These are phyloP conservation scores for Cyclospora cayetanensis DNA, from an alignment of 169 alveolate genomes.

Conservation along the genomic window DNA sequence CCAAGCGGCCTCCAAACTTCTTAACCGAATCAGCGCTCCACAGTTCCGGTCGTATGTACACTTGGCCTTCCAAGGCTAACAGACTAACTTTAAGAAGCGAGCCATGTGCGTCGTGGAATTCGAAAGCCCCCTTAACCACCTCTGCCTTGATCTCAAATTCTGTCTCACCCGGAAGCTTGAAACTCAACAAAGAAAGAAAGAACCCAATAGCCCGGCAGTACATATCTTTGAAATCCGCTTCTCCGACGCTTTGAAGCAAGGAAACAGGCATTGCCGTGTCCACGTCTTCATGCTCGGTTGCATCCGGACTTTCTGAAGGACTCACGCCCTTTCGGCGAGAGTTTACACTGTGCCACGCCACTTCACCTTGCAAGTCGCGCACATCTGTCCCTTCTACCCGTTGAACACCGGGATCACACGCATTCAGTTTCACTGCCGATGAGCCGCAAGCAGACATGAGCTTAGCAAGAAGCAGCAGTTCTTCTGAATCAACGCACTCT, in stretches of 20 bases:
- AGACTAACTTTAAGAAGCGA: slow-evolving; percentile 62
- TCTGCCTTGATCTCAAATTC: slow-evolving; percentile 34
- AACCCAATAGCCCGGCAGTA: slow-evolving; percentile 20
- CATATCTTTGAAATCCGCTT: slow-evolving; percentile 58
- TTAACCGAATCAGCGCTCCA: slow-evolving; percentile 50
- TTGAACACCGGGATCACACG: background rate
- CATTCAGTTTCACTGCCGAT: background rate
- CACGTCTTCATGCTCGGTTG: background rate
- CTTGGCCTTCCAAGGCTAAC: slow-evolving; percentile 58
- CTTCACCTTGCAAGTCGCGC: background rate
- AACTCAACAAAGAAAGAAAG: slow-evolving; percentile 34
- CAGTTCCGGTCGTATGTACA: slow-evolving; percentile 60
- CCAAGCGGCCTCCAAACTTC: slow-evolving; percentile 55
- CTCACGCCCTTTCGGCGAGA: background rate
- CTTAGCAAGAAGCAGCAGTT: slow-evolving; percentile 37
- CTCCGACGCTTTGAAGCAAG: slow-evolving; percentile 15
- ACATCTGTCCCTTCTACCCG: background rate
- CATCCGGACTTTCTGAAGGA: background rate
- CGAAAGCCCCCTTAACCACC: slow-evolving; percentile 43
- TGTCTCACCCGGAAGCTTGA: slow-evolving; percentile 60
- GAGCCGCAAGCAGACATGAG: slow-evolving; percentile 33
- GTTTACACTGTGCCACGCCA: background rate
- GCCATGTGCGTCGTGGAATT: slow-evolving; percentile 70
- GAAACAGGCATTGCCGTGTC: slow-evolving; percentile 29
- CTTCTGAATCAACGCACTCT: slow-evolving; percentile 14